A percentile compares a stretch with the other conserved stretches of the same genome.
These are phyloP conservation scores for Podospora sp. DNA, from an alignment of 495 filamentous ascomycete genomes.

Conservation along the genomic window DNA sequence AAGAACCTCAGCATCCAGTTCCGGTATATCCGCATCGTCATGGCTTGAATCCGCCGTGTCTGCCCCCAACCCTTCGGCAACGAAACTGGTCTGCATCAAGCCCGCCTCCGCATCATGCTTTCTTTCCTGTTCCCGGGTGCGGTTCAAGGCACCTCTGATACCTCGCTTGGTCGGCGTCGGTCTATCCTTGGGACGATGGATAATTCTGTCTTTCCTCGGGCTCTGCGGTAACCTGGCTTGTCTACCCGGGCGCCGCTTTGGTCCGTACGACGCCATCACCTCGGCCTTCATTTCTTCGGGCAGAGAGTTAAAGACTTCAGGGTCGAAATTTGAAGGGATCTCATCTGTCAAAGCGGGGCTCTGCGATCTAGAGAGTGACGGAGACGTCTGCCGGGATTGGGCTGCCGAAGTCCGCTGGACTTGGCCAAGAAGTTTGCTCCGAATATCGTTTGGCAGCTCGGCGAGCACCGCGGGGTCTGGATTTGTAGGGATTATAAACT, in stretches of 20 bases:
- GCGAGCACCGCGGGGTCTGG: constrained; percentile 73
- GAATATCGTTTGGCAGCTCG: constrained; percentile 78
- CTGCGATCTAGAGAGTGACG: constrained; percentile 36
- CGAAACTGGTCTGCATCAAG: constrained; percentile 69
- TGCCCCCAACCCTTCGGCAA: constrained; percentile 35
- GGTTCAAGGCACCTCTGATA: constrained; percentile 49
- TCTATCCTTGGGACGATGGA: constrained; percentile 50
- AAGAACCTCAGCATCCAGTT: constrained; percentile 71
- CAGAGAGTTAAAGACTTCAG: constrained; percentile 72
- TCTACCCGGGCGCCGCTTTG: constrained; percentile 14
- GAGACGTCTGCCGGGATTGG: constrained; percentile 30
- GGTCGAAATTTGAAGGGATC: constrained; percentile 63
- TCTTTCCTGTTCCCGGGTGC: constrained; percentile 45
- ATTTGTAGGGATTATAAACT: constrained; percentile 84
- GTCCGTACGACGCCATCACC: constrained; percentile 68
- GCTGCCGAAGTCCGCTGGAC: constrained; percentile 30
- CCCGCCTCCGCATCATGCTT: constrained; percentile 49
- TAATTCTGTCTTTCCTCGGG: constrained; percentile 55
- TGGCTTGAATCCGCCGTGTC: constrained; percentile 26
- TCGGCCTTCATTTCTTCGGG: constrained; percentile 84
- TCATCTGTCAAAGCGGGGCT: constrained; percentile 44
- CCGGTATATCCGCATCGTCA: constrained; percentile 36
- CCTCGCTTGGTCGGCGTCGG: constrained; percentile 62
- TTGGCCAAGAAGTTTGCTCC: constrained; percentile 64
- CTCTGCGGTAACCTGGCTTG: constrained; percentile 59